Evolutionary conservation across 1,139 yeast genomes (phyloP).

Genomic region (Saccharomycopsis crataegensis): DNA sequence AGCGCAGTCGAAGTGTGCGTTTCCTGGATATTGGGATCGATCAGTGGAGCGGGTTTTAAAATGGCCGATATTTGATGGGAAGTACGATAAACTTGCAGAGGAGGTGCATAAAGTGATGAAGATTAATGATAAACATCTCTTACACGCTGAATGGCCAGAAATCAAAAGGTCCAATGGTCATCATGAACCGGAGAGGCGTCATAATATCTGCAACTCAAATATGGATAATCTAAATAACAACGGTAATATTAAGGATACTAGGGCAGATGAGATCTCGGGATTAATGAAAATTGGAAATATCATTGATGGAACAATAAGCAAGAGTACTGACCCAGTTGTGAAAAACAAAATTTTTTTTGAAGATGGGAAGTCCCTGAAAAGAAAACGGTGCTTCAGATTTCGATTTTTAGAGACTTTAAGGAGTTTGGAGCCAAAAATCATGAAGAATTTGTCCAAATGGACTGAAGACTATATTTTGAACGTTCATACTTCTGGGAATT

Average conservation of each 20-base stretch:
- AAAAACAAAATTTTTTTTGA: too few species aligned
- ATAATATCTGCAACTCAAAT: background rate
- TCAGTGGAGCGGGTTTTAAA: constrained; percentile 32
- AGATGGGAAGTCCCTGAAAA: too few species aligned
- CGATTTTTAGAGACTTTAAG: background rate
- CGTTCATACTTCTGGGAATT: constrained; percentile 18
- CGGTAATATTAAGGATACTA: background rate
- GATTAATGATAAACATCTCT: background rate
- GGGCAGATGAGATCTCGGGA: background rate
- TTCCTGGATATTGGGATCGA: constrained; percentile 34
- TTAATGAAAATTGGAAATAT: constrained; percentile 4
- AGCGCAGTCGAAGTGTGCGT: background rate
- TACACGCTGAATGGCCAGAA: background rate
- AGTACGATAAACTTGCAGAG: constrained; percentile 15
- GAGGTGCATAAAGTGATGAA: constrained; percentile 20
- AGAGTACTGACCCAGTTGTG: background rate
- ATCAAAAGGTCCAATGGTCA: background rate
- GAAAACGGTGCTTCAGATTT: too few species aligned
- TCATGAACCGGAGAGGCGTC: too few species aligned
- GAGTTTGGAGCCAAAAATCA: constrained; percentile 9
- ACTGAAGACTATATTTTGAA: constrained; percentile 12
- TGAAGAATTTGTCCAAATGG: constrained; percentile 14
- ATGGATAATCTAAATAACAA: background rate
- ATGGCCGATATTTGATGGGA: constrained; percentile 30
- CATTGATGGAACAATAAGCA: background rate